Percentiles rank a stretch among this genome's conserved stretches.
Conservation (phyloP, 495 filamentous ascomycete genomes). For the Hyaloscypha hepaticicola region DNA sequence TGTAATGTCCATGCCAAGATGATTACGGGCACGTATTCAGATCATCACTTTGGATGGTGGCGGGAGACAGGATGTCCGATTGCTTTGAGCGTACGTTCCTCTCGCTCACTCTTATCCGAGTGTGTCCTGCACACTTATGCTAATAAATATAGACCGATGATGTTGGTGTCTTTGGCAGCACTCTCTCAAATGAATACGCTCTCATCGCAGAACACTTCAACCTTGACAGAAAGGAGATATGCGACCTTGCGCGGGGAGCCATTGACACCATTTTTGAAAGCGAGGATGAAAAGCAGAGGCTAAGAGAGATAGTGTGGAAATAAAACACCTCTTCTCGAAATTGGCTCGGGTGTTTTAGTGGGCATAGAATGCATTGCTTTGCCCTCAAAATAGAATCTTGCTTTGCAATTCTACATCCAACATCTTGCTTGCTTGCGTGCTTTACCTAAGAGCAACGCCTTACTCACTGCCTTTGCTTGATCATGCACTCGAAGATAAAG, state of each 20-base stretch:
- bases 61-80: constrained; percentile 50
- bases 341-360: background rate
- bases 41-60: constrained; percentile 77
- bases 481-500: no score
- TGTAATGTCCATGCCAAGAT: constrained; percentile 80
- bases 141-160: constrained; percentile 70
- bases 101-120: background rate
- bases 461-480: no score
- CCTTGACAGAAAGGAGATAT: constrained; percentile 53
- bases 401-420: background rate
- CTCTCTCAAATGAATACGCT: constrained; percentile 75
- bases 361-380: background rate
- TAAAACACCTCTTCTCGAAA: background rate
- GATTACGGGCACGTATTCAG: constrained; percentile 62
- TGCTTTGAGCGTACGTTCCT: constrained; percentile 56
- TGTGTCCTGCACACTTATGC: background rate
- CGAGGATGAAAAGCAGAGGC: constrained; percentile 57
- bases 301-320: constrained; percentile 52
- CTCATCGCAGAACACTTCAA: constrained; percentile 72
- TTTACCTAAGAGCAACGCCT: no score
- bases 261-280: constrained; percentile 65
- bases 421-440: background rate
- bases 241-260: constrained; percentile 53
- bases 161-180: constrained; percentile 79
- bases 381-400: background rate